A percentile compares a stretch with the other conserved stretches of the same genome.
These are phyloP conservation scores for Zygosaccharomyces siamensis DNA, from an alignment of 805 yeast genomes.

Conservation along the genomic window DNA sequence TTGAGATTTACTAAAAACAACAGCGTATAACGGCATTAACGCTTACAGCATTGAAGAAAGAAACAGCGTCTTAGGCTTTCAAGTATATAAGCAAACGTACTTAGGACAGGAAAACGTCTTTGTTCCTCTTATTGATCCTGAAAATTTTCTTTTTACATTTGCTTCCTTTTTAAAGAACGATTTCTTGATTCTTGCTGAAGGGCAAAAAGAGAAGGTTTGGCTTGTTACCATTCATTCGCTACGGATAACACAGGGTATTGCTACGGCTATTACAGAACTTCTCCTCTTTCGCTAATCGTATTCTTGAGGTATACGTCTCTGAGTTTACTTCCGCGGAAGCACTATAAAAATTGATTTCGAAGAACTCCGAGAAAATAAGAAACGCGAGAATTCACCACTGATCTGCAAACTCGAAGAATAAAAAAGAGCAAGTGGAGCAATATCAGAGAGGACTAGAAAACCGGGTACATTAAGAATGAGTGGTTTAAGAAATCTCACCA, in stretches of 20 bases:
- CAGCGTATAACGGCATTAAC: neutral
- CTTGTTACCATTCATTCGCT: constrained; percentile 1
- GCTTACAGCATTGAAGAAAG: neutral
- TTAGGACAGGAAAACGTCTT: neutral
- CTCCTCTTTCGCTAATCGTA: neutral
- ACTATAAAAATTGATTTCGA: neutral
- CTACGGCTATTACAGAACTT: neutral
- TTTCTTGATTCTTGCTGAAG: neutral
- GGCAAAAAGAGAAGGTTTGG: neutral
- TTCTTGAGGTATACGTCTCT: neutral
- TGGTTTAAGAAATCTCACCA: constrained; percentile 25
- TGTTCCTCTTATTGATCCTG: neutral
- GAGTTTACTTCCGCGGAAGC: neutral
- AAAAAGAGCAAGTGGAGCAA: too few relatives aligned
- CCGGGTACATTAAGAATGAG: constrained; percentile 1
- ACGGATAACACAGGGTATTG: neutral
- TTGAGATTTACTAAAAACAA: neutral
- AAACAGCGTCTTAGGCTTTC: neutral
- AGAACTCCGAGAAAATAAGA: neutral
- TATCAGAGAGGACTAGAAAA: too few relatives aligned
- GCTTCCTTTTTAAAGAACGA: neutral
- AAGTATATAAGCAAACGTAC: neutral
- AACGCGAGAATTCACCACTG: neutral
- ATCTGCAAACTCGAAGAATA: neutral
- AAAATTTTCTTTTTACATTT: neutral